phyloP scores from a whole-genome alignment of 495 filamentous ascomycete genomes.

The Friedmanniomyces simplex region DNA sequence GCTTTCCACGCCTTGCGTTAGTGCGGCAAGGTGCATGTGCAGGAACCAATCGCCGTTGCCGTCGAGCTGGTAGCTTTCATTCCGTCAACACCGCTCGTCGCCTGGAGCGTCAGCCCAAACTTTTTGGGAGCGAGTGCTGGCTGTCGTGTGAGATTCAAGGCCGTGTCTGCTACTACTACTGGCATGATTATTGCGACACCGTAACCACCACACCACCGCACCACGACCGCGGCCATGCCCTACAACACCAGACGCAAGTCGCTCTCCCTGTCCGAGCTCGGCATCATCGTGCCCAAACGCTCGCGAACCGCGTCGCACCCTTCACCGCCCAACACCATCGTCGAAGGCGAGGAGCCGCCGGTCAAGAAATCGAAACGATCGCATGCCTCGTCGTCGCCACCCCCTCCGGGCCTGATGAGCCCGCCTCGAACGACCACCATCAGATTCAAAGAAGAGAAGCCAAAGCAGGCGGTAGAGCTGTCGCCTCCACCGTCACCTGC shows the following conservation, averaged over 20 bases:
- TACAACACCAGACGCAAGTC: conserved; percentile 98
- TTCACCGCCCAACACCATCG: conserved; percentile 50
- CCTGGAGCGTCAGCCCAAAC: too few species aligned
- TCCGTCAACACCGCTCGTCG: too few species aligned
- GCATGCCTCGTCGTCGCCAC: conserved; percentile 41
- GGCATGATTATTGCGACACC: neutral
- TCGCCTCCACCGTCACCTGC: conserved; percentile 83
- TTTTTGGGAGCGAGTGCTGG: too few species aligned
- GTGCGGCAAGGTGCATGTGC: too few species aligned
- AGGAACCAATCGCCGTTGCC: too few species aligned
- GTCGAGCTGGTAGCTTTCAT: too few species aligned
- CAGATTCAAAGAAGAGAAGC: conserved; percentile 36
- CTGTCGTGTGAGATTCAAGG: neutral
- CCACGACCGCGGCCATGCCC: conserved; percentile 48
- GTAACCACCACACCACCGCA: neutral
- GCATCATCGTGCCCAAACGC: conserved; percentile 79
- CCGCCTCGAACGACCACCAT: conserved; percentile 34
- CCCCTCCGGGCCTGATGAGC: conserved; percentile 32
- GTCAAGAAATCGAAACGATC: conserved; percentile 81
- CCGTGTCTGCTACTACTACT: neutral
- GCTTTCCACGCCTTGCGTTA: too few species aligned
- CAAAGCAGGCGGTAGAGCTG: conserved; percentile 47
- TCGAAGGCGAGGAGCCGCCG: conserved; percentile 48
- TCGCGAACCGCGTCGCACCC: conserved; percentile 48
- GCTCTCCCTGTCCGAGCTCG: conserved; percentile 82